Evolutionary conservation across 352 stramenopile species (phyloP).

Genomic region (Phytophthora parvispora): DNA sequence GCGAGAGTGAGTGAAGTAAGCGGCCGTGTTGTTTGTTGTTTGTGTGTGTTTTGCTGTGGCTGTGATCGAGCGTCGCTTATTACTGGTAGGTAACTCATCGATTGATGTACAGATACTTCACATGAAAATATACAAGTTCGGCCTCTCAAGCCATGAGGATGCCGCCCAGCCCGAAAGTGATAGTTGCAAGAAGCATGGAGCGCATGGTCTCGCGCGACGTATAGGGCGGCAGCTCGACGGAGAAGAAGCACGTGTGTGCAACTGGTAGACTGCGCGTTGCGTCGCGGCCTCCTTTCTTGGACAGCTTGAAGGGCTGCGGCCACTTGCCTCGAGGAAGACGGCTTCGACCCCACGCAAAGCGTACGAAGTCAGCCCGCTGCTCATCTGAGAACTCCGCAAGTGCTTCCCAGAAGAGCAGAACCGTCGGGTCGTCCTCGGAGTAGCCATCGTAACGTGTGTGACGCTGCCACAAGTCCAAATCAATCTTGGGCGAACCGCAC

Average conservation of each 20-base stretch:
- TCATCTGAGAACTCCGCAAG: conserved; percentile 91
- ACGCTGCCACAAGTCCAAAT: conserved; percentile 88
- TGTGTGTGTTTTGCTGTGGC: conserved; percentile 12
- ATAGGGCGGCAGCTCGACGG: conserved; percentile 95
- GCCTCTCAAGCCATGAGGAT: conserved; percentile 86
- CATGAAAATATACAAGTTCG: background rate
- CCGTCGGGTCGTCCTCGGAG: conserved; percentile 80
- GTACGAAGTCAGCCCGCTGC: conserved; percentile 92
- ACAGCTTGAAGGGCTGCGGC: conserved; percentile 94
- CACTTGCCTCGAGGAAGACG: conserved; percentile 92
- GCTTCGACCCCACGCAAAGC: conserved; percentile 96
- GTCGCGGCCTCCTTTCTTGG: conserved; percentile 89
- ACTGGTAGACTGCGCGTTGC: conserved; percentile 88
- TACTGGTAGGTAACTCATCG: background rate
- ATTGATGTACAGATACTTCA: background rate
- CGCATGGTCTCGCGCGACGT: conserved; percentile 92
- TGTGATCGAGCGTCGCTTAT: background rate
- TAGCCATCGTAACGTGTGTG: conserved; percentile 94
- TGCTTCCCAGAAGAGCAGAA: conserved; percentile 92
- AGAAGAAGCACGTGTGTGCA: conserved; percentile 98
- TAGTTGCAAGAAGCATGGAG: conserved; percentile 93
- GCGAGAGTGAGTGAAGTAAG: conserved; percentile 41
- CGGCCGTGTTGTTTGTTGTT: conserved; percentile 13
- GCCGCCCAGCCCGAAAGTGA: conserved; percentile 94
- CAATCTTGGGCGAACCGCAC: conserved; percentile 93